Evolutionary conservation across 768 basidiomycete genomes (phyloP).

Genomic region (Suillus bovinus): DNA sequence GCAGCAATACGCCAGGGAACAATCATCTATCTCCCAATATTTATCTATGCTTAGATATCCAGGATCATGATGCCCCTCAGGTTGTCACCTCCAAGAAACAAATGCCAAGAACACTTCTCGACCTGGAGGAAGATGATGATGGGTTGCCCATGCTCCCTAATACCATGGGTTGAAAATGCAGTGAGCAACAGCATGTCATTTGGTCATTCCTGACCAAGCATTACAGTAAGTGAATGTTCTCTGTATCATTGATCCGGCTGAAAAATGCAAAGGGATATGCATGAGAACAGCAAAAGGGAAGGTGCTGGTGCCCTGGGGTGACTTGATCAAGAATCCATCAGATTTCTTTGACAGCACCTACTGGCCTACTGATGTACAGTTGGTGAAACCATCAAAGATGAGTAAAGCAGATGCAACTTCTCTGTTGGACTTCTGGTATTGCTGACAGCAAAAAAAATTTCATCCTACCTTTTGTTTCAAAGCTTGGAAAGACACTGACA

Average conservation of each 20-base stretch:
- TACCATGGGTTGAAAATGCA: not conserved
- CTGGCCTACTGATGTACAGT: not conserved
- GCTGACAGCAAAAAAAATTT: not conserved
- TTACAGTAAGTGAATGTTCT: not conserved
- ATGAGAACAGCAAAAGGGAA: not conserved
- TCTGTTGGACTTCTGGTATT: not conserved
- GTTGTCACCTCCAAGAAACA: too few relatives aligned
- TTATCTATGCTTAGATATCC: too few relatives aligned
- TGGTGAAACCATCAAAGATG: not conserved
- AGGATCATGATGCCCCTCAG: too few relatives aligned
- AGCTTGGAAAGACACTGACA: not conserved
- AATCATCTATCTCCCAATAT: too few relatives aligned
- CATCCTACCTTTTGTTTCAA: not conserved
- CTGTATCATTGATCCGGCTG: too few relatives aligned
- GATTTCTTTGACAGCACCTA: not conserved
- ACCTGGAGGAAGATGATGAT: not conserved
- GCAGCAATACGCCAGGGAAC: too few relatives aligned
- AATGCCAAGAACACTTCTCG: too few relatives aligned
- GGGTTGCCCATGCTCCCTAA: not conserved
- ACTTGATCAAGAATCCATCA: not conserved
- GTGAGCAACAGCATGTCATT: not conserved
- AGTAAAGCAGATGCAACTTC: not conserved
- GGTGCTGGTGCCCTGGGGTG: not conserved
- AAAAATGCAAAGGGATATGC: too few relatives aligned
- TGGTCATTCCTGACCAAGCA: not conserved